phyloP scores from a whole-genome alignment of 768 basidiomycete genomes.

The Bullera alba region DNA sequence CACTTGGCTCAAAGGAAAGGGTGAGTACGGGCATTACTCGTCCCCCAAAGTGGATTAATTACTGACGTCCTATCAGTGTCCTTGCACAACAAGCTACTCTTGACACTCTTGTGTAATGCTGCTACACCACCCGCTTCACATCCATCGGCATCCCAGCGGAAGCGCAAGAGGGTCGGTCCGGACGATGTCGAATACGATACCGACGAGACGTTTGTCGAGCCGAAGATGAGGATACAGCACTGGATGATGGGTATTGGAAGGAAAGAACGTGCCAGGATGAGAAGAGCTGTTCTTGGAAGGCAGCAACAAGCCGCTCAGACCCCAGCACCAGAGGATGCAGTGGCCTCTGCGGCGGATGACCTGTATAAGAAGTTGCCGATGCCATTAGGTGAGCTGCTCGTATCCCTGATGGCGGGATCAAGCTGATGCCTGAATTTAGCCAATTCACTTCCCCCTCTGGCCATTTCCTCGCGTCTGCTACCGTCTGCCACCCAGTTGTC shows the following conservation, averaged over 20 bases:
- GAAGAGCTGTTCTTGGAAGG: conserved; percentile 14
- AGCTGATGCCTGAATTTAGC: conserved; percentile 12
- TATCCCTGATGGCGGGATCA: background rate
- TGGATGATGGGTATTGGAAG: conserved; percentile 24
- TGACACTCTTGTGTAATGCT: conserved; percentile 30
- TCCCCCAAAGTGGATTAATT: background rate
- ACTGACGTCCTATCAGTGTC: conserved; percentile 6
- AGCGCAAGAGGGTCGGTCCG: conserved; percentile 15
- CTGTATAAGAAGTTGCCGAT: conserved; percentile 6
- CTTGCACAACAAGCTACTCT: conserved; percentile 31
- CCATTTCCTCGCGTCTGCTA: conserved; percentile 11
- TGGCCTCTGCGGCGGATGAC: conserved; percentile 2
- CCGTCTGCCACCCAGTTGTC: conserved; percentile 29
- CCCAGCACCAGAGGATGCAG: conserved; percentile 9
- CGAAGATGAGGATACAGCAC: conserved; percentile 15
- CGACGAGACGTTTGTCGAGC: conserved; percentile 26
- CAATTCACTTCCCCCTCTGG: conserved; percentile 12
- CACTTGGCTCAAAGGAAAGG: conserved; percentile 32
- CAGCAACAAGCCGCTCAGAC: conserved; percentile 10
- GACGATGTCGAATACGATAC: conserved; percentile 27
- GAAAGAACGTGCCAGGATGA: conserved; percentile 20
- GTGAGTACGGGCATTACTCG: conserved; percentile 13
- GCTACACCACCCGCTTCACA: conserved; percentile 5
- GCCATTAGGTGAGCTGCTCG: conserved; percentile 9
- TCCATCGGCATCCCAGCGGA: background rate